Evolutionary conservation across 192 early-diverging fungal genomes (phyloP).

Genomic region (Backusella luteola): DNA sequence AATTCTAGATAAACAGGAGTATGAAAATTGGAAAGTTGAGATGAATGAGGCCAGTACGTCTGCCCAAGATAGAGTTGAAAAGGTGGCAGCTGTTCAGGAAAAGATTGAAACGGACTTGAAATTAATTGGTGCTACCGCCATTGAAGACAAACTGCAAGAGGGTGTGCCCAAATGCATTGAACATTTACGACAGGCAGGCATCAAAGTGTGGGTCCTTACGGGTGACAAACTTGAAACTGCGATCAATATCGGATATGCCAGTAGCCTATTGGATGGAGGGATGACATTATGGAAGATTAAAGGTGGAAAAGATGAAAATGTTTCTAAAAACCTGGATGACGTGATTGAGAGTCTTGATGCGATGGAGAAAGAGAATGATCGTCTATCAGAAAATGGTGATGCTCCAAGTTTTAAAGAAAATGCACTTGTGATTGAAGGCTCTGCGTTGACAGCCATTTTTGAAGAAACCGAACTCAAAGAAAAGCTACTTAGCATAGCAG

Average conservation of each 20-base stretch:
- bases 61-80: constrained; percentile 71
- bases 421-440: constrained; percentile 87
- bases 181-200: constrained; percentile 77
- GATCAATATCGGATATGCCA: constrained; percentile 96
- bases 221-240: constrained; percentile 99
- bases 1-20: constrained; percentile 67
- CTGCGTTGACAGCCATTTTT: constrained; percentile 53
- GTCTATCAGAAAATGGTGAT: background rate
- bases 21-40: constrained; percentile 67
- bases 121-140: constrained; percentile 93
- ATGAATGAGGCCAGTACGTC: constrained; percentile 73
- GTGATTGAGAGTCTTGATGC: constrained; percentile 49
- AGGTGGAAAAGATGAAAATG: constrained; percentile 8
- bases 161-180: constrained; percentile 92
- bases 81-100: constrained; percentile 69
- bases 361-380: background rate
- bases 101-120: constrained; percentile 79
- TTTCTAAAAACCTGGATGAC: background rate
- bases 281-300: constrained; percentile 67
- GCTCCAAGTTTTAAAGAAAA: constrained; percentile 26
- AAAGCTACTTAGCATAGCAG: constrained; percentile 67
- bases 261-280: constrained; percentile 62
- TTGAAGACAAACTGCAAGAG: constrained; percentile 97
- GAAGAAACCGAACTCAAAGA: constrained; percentile 51
- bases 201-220: constrained; percentile 97